A percentile compares a stretch with the other conserved stretches of the same genome.
These are phyloP conservation scores for Ramaria sp. DNA, from an alignment of 768 basidiomycete genomes.

Conservation along the genomic window DNA sequence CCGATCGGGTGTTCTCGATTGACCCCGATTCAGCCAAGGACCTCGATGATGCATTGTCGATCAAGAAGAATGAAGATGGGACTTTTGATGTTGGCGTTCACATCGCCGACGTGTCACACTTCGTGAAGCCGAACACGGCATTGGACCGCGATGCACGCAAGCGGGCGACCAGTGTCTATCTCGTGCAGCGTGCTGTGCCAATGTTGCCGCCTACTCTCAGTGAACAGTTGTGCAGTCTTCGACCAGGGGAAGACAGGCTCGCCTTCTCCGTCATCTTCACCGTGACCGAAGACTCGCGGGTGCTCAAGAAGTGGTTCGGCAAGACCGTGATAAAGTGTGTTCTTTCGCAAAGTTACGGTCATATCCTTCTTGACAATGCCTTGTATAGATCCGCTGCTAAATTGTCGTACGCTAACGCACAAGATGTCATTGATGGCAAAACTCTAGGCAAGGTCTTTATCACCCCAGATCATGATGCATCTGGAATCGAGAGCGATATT, in stretches of 20 bases:
- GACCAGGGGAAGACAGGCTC: slow-evolving; percentile 80
- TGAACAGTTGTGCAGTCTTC: slow-evolving; percentile 87
- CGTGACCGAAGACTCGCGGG: slow-evolving; percentile 67
- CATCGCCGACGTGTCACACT: slow-evolving; percentile 92
- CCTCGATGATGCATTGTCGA: slow-evolving; percentile 88
- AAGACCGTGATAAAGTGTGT: slow-evolving; percentile 82
- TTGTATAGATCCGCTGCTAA: slow-evolving; percentile 67
- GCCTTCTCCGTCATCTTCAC: slow-evolving; percentile 88
- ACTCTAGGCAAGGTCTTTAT: slow-evolving; percentile 42
- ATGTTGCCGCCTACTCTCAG: slow-evolving; percentile 94
- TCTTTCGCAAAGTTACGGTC: background rate
- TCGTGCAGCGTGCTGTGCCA: slow-evolving; percentile 90
- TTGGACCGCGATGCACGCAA: slow-evolving; percentile 97
- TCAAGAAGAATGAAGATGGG: slow-evolving; percentile 84
- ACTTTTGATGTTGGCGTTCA: slow-evolving; percentile 92
- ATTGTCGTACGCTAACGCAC: slow-evolving; percentile 74
- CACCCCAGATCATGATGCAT: slow-evolving; percentile 43
- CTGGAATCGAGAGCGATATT: slow-evolving; percentile 69
- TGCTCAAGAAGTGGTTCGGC: slow-evolving; percentile 86
- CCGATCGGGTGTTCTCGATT: slow-evolving; percentile 83
- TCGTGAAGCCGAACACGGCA: slow-evolving; percentile 92
- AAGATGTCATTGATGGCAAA: slow-evolving; percentile 71
- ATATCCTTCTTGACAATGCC: background rate
- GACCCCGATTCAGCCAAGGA: slow-evolving; percentile 87
- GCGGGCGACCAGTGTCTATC: slow-evolving; percentile 92